phyloP scores from a whole-genome alignment of 2,329 filamentous ascomycete species.

The Aspergillus sp. region DNA sequence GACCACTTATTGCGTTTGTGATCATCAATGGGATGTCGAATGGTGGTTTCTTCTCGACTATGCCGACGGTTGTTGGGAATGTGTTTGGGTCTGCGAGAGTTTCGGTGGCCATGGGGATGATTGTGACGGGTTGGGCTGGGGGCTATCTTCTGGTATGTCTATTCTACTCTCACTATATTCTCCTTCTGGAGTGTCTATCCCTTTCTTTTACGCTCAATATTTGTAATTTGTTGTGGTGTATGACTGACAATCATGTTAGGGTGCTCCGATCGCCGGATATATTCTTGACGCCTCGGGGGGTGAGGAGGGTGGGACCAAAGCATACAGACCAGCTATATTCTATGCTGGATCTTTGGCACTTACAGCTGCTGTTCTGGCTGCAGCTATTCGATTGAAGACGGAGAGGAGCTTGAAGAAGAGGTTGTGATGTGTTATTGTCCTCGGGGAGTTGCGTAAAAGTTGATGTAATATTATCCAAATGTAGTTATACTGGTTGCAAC shows the following conservation, averaged over 20 bases:
- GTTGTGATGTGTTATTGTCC: not conserved
- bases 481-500: not conserved
- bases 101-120: slow-evolving; percentile 64
- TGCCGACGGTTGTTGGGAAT: slow-evolving; percentile 66
- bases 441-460: not conserved
- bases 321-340: slow-evolving; percentile 65
- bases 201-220: not conserved
- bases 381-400: slow-evolving; percentile 52
- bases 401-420: slow-evolving; percentile 34
- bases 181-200: too few species aligned
- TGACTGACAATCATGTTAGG: slow-evolving; percentile 35
- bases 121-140: slow-evolving; percentile 63
- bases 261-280: slow-evolving; percentile 64
- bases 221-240: not conserved
- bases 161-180: not conserved
- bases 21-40: slow-evolving; percentile 65
- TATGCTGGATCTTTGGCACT: slow-evolving; percentile 60
- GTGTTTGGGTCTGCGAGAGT: slow-evolving; percentile 62
- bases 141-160: slow-evolving; percentile 63
- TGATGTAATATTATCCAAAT: not conserved
- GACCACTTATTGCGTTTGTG: slow-evolving; percentile 60
- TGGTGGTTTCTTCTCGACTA: slow-evolving; percentile 66
- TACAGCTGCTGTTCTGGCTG: slow-evolving; percentile 39
- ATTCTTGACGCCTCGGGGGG: slow-evolving; percentile 61
- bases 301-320: slow-evolving; percentile 52